A percentile compares a stretch with the other conserved stretches of the same genome.
Conservation (phyloP, 73 alveolate species). For the Paramecium sonneborni region DNA sequence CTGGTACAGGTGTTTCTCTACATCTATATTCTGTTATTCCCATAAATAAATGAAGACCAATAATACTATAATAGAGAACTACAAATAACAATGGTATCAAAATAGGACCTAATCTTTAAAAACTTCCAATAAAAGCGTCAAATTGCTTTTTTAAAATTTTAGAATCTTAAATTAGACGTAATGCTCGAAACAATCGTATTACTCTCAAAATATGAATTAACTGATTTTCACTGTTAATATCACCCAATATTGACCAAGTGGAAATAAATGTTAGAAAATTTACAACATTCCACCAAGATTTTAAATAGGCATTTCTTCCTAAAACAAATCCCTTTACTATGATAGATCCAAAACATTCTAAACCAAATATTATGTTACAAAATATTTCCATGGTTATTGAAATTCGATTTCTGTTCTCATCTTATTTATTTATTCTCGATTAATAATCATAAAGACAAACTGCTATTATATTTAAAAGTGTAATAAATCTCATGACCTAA, state of each 20-base stretch:
- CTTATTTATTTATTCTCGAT: background rate
- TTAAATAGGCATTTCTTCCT: background rate
- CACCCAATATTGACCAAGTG: conserved; percentile 34
- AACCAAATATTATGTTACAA: conserved; percentile 35
- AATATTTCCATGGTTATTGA: conserved; percentile 8
- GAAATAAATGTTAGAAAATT: background rate
- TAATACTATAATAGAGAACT: conserved; percentile 53
- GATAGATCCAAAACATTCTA: background rate
- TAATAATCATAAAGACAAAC: conserved; percentile 26
- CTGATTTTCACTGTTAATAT: conserved; percentile 5
- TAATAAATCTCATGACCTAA: background rate
- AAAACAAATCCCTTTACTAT: conserved; percentile 21
- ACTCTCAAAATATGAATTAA: conserved; percentile 36
- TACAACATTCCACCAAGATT: conserved; percentile 52
- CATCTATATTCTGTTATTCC: conserved; percentile 64
- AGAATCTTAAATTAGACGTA: conserved; percentile 39
- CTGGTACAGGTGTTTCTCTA: conserved; percentile 65
- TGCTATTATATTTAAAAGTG: background rate
- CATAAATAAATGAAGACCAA: conserved; percentile 64
- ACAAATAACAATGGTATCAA: conserved; percentile 46
- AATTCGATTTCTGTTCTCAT: conserved; percentile 3
- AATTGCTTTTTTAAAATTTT: conserved; percentile 22
- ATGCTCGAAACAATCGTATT: conserved; percentile 31
- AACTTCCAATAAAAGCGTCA: conserved; percentile 51
- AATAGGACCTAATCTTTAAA: conserved; percentile 53